Evolutionary conservation across 495 filamentous ascomycete genomes (phyloP).

Genomic region (Penicillium goetzii): DNA sequence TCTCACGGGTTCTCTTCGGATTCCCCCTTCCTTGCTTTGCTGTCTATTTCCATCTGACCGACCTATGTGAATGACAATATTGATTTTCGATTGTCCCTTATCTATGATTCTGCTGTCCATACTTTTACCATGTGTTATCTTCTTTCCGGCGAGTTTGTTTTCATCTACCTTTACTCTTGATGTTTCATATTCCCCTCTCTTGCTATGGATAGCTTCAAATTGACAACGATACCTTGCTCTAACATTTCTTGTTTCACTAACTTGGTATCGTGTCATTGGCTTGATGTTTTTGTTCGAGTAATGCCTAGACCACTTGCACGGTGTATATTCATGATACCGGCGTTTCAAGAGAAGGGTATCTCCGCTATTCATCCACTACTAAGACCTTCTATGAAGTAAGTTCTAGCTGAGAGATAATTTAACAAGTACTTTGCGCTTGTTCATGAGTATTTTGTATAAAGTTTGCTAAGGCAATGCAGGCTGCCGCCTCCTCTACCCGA

Average conservation of each 20-base stretch:
- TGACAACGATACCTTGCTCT: slow-evolving; percentile 23
- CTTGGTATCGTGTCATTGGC: not conserved
- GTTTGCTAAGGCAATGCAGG: too few relatives aligned
- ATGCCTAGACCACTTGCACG: not conserved
- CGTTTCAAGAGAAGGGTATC: not conserved
- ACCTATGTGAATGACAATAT: slow-evolving; percentile 11
- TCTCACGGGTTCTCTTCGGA: not conserved
- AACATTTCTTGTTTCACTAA: not conserved
- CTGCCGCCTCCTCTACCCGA: too few relatives aligned
- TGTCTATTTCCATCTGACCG: slow-evolving; percentile 3
- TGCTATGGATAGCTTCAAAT: slow-evolving; percentile 20
- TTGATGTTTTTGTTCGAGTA: not conserved
- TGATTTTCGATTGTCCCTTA: not conserved
- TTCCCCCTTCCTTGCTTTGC: slow-evolving; percentile 9
- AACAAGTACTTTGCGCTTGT: too few relatives aligned
- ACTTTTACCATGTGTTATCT: slow-evolving; percentile 12
- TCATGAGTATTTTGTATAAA: too few relatives aligned
- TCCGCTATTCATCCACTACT: too few relatives aligned
- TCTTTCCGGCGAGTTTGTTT: slow-evolving; percentile 1
- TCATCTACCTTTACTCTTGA: not conserved
- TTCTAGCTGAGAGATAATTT: too few relatives aligned
- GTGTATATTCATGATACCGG: not conserved
- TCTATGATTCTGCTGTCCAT: slow-evolving; percentile 19
- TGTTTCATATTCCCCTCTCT: slow-evolving; percentile 8
- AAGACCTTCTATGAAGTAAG: too few relatives aligned